Percentiles rank a stretch among this genome's conserved stretches.
These are phyloP conservation scores for Wallemia mellicola DNA, from an alignment of 1,284 basidiomycete species.

Conservation along the genomic window DNA sequence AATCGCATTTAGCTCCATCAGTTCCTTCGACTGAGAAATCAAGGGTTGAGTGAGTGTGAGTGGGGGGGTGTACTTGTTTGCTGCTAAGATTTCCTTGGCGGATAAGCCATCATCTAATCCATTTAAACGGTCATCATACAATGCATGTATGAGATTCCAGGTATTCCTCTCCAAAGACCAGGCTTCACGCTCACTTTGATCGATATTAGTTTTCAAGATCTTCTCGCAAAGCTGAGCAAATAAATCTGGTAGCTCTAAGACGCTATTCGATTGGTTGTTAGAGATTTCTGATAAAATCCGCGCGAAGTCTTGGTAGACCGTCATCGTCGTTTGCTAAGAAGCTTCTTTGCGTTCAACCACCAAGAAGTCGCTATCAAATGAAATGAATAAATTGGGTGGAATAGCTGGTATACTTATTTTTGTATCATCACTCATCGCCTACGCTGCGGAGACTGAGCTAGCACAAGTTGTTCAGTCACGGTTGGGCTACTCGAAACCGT, in stretches of 20 bases:
- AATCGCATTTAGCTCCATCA: constrained; percentile 34
- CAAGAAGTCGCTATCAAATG: not conserved
- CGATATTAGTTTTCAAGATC: constrained; percentile 8
- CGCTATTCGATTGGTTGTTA: not conserved
- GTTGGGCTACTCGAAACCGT: constrained; percentile 38
- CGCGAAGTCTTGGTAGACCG: not conserved
- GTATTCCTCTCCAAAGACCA: constrained; percentile 45
- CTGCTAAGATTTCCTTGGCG: constrained; percentile 24
- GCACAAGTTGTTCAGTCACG: constrained; percentile 4
- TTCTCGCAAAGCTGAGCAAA: constrained; percentile 10
- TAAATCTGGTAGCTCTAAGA: not conserved
- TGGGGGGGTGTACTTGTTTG: constrained; percentile 49
- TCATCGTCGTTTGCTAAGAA: not conserved
- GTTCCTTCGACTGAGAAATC: constrained; percentile 27
- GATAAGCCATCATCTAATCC: constrained; percentile 27
- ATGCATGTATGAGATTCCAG: constrained; percentile 42
- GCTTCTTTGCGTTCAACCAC: not conserved
- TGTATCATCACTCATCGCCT: constrained; percentile 5
- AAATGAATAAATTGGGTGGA: not conserved
- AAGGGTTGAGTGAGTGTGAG: constrained; percentile 37
- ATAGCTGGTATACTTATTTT: constrained; percentile 3
- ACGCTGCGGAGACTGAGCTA: constrained; percentile 12
- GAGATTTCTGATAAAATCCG: not conserved
- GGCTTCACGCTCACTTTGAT: constrained; percentile 26
- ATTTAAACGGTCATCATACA: constrained; percentile 16